Percentiles rank a stretch among this genome's conserved stretches.
Conservation (phyloP, 176 grass and related monocot species). For the Carex parvula region DNA sequence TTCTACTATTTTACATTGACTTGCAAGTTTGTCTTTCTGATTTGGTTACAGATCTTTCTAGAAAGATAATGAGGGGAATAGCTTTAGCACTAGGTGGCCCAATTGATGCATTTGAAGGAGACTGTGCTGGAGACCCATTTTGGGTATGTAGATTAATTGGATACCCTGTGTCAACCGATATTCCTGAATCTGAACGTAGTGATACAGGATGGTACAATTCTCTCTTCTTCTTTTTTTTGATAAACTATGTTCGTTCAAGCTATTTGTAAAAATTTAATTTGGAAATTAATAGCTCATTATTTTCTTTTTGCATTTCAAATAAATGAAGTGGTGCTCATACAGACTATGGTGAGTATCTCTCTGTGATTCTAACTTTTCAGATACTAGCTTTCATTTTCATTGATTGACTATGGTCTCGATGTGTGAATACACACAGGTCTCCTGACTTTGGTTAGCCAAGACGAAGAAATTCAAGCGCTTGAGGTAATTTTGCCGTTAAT, state of each 20-base stretch:
- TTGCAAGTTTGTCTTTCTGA: background rate
- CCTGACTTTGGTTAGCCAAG: slow-evolving; percentile 91
- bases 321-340: slow-evolving; percentile 88
- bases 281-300: slow-evolving; percentile 12
- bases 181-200: slow-evolving; percentile 60
- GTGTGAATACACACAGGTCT: slow-evolving; percentile 44
- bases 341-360: slow-evolving; percentile 76
- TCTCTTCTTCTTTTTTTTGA: background rate
- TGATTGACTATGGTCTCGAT: background rate
- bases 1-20: background rate
- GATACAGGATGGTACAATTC: slow-evolving; percentile 71
- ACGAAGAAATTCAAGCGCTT: slow-evolving; percentile 81
- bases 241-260: background rate
- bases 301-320: slow-evolving; percentile 24
- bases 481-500: slow-evolving; percentile 48
- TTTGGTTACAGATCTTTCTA: slow-evolving; percentile 66
- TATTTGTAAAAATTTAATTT: slow-evolving; percentile 1
- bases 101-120: slow-evolving; percentile 68
- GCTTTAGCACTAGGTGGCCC: slow-evolving; percentile 69
- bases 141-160: slow-evolving; percentile 81
- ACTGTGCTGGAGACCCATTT: slow-evolving; percentile 56
- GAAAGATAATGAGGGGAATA: slow-evolving; percentile 94
- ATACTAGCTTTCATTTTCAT: background rate
- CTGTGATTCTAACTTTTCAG: background rate
- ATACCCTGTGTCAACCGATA: slow-evolving; percentile 74